Evolutionary conservation across 139 green algal species (phyloP).

Genomic region (Limnomonas spitsbergensis): DNA sequence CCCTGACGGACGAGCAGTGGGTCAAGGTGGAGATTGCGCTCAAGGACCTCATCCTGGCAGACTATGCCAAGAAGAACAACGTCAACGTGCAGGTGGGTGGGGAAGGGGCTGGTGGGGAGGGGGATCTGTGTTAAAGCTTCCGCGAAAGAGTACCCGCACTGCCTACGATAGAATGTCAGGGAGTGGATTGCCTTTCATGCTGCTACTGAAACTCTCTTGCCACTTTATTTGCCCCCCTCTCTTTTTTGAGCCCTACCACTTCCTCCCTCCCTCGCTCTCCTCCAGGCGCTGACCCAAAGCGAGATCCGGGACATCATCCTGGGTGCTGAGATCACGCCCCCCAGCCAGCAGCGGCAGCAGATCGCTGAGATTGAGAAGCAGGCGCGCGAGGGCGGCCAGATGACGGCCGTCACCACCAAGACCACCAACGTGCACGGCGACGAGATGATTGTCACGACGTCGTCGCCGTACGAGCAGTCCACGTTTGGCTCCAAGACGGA

Average conservation of each 20-base stretch:
- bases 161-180: too few relatives aligned
- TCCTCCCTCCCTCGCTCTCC: too few relatives aligned
- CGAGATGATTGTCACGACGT: slow-evolving; percentile 96
- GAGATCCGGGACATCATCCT: slow-evolving; percentile 99
- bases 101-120: background rate
- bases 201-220: too few relatives aligned
- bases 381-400: slow-evolving; percentile 75
- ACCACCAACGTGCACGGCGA: slow-evolving; percentile 97
- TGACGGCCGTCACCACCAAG: slow-evolving; percentile 91
- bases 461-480: slow-evolving; percentile 89
- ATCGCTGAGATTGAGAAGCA: slow-evolving; percentile 99
- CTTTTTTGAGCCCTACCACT: too few relatives aligned
- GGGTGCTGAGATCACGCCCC: slow-evolving; percentile 97
- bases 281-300: slow-evolving; percentile 66
- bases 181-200: too few relatives aligned
- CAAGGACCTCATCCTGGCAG: slow-evolving; percentile 97
- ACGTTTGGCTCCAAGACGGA: slow-evolving; percentile 95
- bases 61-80: slow-evolving; percentile 99
- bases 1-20: slow-evolving; percentile 97
- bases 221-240: too few relatives aligned
- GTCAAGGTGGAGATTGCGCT: slow-evolving; percentile 96
- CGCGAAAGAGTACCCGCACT: background rate
- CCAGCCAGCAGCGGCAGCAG: slow-evolving; percentile 93
- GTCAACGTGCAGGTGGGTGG: slow-evolving; percentile 79
- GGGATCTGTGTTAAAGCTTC: background rate